These are phyloP conservation scores for Lycium ferocissimum DNA, from an alignment of 257 asterid genomes.

Conservation along the genomic window DNA sequence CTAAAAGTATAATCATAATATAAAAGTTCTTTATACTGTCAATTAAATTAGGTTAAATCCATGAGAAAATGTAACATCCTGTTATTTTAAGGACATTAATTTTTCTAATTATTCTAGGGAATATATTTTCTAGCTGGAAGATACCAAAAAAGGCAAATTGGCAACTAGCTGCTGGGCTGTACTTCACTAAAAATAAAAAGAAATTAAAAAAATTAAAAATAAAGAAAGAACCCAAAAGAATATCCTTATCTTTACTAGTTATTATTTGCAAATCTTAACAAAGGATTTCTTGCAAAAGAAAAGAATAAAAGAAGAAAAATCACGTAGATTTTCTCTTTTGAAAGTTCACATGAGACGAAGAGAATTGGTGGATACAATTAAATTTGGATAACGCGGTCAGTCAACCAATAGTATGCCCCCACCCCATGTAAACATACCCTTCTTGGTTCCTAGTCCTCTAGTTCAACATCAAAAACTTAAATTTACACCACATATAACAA, in stretches of 20 bases:
- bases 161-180: neutral
- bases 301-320: neutral
- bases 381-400: constrained; percentile 71
- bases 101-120: neutral
- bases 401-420: constrained; percentile 59
- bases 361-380: constrained; percentile 68
- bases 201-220: neutral
- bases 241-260: constrained; percentile 40
- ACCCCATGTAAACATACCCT: constrained; percentile 55
- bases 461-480: neutral
- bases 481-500: neutral
- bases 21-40: neutral
- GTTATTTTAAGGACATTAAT: neutral
- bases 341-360: constrained; percentile 56
- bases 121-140: neutral
- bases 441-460: neutral
- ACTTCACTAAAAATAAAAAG: neutral
- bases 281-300: constrained; percentile 41
- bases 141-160: neutral
- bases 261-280: constrained; percentile 19
- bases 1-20: neutral
- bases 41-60: neutral
- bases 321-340: constrained; percentile 31
- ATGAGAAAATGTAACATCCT: neutral
- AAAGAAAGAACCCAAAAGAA: constrained; percentile 47